Conservation (phyloP, 1,284 basidiomycete species). For the Sanghuangporus weigelae region DNA sequence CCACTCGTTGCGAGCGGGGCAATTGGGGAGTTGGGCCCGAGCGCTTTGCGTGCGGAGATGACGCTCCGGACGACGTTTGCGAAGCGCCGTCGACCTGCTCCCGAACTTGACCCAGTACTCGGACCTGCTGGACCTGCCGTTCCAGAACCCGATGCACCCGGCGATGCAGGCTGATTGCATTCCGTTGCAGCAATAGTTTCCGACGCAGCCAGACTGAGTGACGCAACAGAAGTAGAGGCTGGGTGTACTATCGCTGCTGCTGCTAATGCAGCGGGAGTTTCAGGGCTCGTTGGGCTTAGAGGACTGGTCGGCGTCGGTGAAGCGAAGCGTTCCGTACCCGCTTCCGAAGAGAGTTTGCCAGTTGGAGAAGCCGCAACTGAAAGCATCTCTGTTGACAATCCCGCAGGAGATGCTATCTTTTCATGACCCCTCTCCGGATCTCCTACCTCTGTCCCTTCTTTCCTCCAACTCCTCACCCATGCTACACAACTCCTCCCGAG, state of each 20-base stretch:
- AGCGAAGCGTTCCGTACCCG: constrained; percentile 25
- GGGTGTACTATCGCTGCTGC: constrained; percentile 16
- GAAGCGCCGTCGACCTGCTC: constrained; percentile 5
- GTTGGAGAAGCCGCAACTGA: constrained; percentile 19
- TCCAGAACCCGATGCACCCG: not conserved
- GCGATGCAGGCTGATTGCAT: not conserved
- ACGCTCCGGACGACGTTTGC: constrained; percentile 9
- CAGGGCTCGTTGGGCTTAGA: not conserved
- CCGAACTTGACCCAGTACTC: not conserved
- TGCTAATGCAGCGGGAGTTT: not conserved
- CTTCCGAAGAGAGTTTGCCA: constrained; percentile 5
- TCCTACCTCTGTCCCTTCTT: not conserved
- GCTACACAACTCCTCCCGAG: not conserved
- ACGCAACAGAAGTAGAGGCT: constrained; percentile 25
- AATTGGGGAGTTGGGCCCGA: constrained; percentile 7
- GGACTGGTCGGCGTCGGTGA: constrained; percentile 34
- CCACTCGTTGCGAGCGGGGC: not conserved
- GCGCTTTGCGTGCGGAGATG: constrained; percentile 13
- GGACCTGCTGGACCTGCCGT: not conserved
- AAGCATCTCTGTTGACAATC: constrained; percentile 16
- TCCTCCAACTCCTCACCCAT: not conserved
- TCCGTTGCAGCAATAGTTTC: constrained; percentile 25
- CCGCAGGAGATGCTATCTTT: not conserved
- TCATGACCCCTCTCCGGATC: not conserved
- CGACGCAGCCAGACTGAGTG: constrained; percentile 18